Conservation (phyloP, 805 yeast genomes). For the Candida endomychidarum region DNA sequence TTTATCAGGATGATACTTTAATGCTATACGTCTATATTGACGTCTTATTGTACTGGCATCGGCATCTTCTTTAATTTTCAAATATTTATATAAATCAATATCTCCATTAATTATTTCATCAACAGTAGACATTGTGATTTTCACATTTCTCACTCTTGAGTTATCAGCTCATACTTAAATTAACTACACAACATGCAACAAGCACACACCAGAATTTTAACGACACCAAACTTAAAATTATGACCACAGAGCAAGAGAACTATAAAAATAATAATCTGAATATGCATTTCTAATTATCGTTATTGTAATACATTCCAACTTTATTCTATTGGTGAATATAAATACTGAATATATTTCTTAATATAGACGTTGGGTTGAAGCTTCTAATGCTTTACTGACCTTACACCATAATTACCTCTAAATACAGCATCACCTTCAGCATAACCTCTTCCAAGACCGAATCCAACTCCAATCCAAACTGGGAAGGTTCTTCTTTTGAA, state of each 20-base stretch:
- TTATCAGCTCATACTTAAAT: not conserved
- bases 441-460: slow-evolving; percentile 97
- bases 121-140: slow-evolving; percentile 8
- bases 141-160: slow-evolving; percentile 2
- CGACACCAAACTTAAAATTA: too few relatives aligned
- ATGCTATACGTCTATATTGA: slow-evolving; percentile 35
- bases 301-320: slow-evolving; percentile 7
- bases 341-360: not conserved
- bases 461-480: slow-evolving; percentile 96
- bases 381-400: slow-evolving; percentile 24
- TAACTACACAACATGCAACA: not conserved
- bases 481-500: slow-evolving; percentile 97
- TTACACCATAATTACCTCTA: slow-evolving; percentile 75
- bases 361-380: not conserved
- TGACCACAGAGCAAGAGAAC: not conserved
- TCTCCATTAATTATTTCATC: slow-evolving; percentile 22
- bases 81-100: slow-evolving; percentile 28
- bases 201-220: too few relatives aligned
- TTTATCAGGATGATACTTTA: slow-evolving; percentile 43
- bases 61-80: slow-evolving; percentile 25
- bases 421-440: slow-evolving; percentile 98
- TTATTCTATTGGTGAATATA: slow-evolving; percentile 6
- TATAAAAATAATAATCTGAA: slow-evolving; percentile 1
- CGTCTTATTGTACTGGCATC: slow-evolving; percentile 23
- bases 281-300: slow-evolving; percentile 9